These are phyloP conservation scores for Ceratobasidium theobromae DNA, from an alignment of 1,284 basidiomycete species.

Conservation along the genomic window DNA sequence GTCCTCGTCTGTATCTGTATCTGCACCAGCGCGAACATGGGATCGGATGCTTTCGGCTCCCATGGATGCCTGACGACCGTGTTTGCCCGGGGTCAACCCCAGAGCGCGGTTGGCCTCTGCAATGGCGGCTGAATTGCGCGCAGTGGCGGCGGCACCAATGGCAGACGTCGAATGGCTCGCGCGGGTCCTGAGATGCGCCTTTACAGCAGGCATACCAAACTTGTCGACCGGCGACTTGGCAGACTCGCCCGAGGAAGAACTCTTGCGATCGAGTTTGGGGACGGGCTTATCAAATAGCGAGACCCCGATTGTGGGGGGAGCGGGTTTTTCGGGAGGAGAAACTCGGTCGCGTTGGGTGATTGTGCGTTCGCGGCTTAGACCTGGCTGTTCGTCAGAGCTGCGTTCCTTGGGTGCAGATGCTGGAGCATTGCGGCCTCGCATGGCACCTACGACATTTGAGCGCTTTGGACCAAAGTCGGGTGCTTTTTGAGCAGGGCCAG, in stretches of 20 bases:
- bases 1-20: constrained; percentile 12
- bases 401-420: neutral
- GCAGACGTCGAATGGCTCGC: constrained; percentile 27
- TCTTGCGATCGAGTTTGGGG: too few species aligned
- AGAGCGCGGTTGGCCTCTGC: constrained; percentile 12
- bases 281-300: constrained; percentile 17
- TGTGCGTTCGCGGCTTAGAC: constrained; percentile 14
- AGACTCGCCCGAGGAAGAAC: too few species aligned
- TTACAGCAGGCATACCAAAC: too few species aligned
- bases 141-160: constrained; percentile 24
- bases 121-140: constrained; percentile 13
- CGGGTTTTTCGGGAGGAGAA: too few species aligned
- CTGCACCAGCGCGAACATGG: neutral
- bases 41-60: neutral
- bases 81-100: neutral
- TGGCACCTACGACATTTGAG: neutral
- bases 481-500: neutral
- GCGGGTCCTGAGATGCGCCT: neutral
- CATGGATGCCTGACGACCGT: neutral
- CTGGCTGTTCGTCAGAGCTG: neutral
- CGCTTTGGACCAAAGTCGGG: too few species aligned
- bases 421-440: neutral
- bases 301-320: constrained; percentile 9
- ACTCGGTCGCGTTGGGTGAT: constrained; percentile 22
- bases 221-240: too few species aligned